Conservation (phyloP, 495 filamentous ascomycete genomes). For the Sordaria brevicollis region DNA sequence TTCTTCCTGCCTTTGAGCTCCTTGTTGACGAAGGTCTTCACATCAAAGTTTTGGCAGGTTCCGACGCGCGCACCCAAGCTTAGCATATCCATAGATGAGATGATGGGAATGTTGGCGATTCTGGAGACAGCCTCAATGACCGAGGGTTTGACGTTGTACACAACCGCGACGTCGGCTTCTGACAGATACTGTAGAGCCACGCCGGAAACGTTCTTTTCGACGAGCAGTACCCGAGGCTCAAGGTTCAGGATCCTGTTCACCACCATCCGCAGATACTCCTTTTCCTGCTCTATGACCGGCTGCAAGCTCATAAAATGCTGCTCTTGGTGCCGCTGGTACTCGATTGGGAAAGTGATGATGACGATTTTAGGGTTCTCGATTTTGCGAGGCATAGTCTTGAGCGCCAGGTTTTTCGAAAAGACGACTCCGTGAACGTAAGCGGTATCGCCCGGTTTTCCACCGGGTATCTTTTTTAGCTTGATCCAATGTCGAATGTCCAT, state of each 20-base stretch:
- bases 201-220: constrained; percentile 83
- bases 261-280: constrained; percentile 86
- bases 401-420: constrained; percentile 90
- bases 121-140: constrained; percentile 91
- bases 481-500: constrained; percentile 99
- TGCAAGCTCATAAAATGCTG: constrained; percentile 98
- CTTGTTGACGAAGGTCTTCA: constrained; percentile 84
- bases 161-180: constrained; percentile 80
- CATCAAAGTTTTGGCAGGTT: constrained; percentile 74
- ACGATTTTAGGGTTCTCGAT: constrained; percentile 78
- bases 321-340: constrained; percentile 84
- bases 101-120: constrained; percentile 80
- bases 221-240: constrained; percentile 73
- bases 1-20: constrained; percentile 66
- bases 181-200: constrained; percentile 80
- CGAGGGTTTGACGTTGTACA: constrained; percentile 90
- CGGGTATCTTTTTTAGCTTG: constrained; percentile 92
- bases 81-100: constrained; percentile 92
- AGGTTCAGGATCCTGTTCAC: constrained; percentile 85
- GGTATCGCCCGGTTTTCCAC: constrained; percentile 82
- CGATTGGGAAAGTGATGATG: constrained; percentile 89
- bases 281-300: constrained; percentile 93
- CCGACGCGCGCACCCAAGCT: constrained; percentile 73
- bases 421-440: constrained; percentile 91
- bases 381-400: constrained; percentile 89